These are phyloP conservation scores for Samsoniella hepiali DNA, from an alignment of 2,329 filamentous ascomycete genomes.

Conservation along the genomic window DNA sequence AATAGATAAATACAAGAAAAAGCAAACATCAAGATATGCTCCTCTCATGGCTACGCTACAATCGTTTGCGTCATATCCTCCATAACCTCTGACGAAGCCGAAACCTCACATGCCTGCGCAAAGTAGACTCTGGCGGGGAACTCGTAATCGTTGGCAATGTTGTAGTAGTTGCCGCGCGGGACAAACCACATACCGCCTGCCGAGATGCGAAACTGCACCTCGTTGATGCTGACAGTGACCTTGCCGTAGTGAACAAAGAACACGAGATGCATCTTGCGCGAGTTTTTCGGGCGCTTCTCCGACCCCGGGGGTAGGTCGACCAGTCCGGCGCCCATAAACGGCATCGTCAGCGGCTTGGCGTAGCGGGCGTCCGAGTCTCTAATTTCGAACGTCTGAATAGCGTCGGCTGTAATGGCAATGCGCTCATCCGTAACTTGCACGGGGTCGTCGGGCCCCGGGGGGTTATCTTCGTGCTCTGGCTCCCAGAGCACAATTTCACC, in stretches of 20 bases:
- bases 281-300: conserved; percentile 87
- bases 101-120: conserved; percentile 73
- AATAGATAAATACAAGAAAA: conserved; percentile 8
- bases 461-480: conserved; percentile 50
- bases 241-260: conserved; percentile 87
- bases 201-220: conserved; percentile 74
- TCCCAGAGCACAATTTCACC: conserved; percentile 65
- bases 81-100: conserved; percentile 15
- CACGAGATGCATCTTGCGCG: conserved; percentile 92
- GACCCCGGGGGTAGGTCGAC: conserved; percentile 82
- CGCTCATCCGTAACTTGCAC: conserved; percentile 53
- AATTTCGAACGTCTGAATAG: conserved; percentile 57
- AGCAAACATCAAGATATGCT: neutral
- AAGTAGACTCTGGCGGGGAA: conserved; percentile 81
- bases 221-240: conserved; percentile 74
- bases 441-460: conserved; percentile 53
- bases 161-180: conserved; percentile 91
- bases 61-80: conserved; percentile 17
- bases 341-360: conserved; percentile 78
- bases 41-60: neutral
- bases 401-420: conserved; percentile 53
- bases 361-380: conserved; percentile 75
- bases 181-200: conserved; percentile 93
- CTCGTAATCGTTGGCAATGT: conserved; percentile 77
- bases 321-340: conserved; percentile 86